phyloP scores from a whole-genome alignment of 139 green algal genomes.

The Picochlorum sp. region DNA sequence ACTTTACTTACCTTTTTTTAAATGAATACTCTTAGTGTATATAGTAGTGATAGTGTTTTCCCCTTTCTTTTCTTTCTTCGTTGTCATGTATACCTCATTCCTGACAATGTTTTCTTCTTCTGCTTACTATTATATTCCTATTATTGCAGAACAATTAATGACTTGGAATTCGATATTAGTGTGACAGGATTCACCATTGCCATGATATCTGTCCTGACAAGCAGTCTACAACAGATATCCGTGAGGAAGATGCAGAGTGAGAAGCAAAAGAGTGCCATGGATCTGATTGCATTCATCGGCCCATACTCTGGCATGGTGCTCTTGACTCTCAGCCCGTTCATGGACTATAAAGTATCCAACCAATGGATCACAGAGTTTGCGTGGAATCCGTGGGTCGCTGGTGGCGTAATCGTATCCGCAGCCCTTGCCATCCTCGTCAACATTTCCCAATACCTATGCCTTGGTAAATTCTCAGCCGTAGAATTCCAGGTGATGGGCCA shows the following conservation, averaged over 20 bases:
- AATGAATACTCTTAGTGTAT: too few species aligned
- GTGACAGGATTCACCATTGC: conserved; percentile 64
- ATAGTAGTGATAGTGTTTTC: too few species aligned
- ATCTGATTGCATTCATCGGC: conserved; percentile 31
- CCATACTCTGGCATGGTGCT: conserved; percentile 32
- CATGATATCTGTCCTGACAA: conserved; percentile 66
- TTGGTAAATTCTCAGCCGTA: conserved; percentile 84
- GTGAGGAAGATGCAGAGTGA: conserved; percentile 44
- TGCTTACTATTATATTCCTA: too few species aligned
- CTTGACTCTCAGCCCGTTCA: conserved; percentile 53
- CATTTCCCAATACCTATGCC: conserved; percentile 87
- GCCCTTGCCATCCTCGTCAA: conserved; percentile 77
- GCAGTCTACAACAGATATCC: conserved; percentile 86
- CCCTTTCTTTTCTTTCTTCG: too few species aligned
- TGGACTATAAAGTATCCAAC: conserved; percentile 53
- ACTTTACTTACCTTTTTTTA: too few species aligned
- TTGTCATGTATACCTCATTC: too few species aligned
- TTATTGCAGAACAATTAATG: conserved; percentile 44
- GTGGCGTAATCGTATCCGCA: conserved; percentile 57
- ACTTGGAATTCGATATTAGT: conserved; percentile 49
- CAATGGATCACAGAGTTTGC: conserved; percentile 54
- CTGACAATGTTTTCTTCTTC: too few species aligned
- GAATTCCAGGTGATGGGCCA: conserved; percentile 83
- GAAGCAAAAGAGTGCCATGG: not conserved
- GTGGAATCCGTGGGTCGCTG: conserved; percentile 28